These are phyloP conservation scores for Saccharomycopsis phalli DNA, from an alignment of 1,139 yeast species.

Conservation along the genomic window DNA sequence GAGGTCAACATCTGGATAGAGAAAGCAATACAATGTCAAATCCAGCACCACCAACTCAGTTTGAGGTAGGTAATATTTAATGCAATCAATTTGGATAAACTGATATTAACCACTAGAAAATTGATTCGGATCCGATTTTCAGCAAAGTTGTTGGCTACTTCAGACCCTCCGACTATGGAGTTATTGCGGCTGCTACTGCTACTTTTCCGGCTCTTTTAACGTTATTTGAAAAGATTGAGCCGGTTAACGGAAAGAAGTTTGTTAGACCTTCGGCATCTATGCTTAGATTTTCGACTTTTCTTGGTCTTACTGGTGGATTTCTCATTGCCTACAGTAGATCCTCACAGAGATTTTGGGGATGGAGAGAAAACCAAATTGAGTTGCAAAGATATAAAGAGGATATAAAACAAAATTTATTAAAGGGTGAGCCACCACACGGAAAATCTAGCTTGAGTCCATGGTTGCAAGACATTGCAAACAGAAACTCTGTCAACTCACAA, in stretches of 20 bases:
- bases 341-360: conserved; percentile 69
- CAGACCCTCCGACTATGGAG: conserved; percentile 56
- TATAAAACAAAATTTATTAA: conserved; percentile 55
- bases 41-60: conserved; percentile 16
- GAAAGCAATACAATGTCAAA: conserved; percentile 12
- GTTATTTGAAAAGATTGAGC: conserved; percentile 57
- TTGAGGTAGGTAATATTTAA: conserved; percentile 11
- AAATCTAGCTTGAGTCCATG: conserved; percentile 55
- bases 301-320: conserved; percentile 69
- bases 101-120: conserved; percentile 24
- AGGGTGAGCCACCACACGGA: conserved; percentile 64
- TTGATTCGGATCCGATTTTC: conserved; percentile 78
- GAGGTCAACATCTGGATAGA: not conserved
- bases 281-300: conserved; percentile 48
- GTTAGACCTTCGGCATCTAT: conserved; percentile 49
- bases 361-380: conserved; percentile 65
- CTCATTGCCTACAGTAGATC: conserved; percentile 58
- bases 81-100: not conserved
- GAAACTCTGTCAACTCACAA: conserved; percentile 72
- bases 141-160: conserved; percentile 63
- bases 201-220: conserved; percentile 58
- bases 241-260: conserved; percentile 51
- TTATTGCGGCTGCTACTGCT: conserved; percentile 55
- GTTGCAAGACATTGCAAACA: conserved; percentile 67
- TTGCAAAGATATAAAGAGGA: conserved; percentile 68